Base-by-base conservation (phyloP, 345 rosid genomes). In the Rubroshorea leprosula region DNA sequence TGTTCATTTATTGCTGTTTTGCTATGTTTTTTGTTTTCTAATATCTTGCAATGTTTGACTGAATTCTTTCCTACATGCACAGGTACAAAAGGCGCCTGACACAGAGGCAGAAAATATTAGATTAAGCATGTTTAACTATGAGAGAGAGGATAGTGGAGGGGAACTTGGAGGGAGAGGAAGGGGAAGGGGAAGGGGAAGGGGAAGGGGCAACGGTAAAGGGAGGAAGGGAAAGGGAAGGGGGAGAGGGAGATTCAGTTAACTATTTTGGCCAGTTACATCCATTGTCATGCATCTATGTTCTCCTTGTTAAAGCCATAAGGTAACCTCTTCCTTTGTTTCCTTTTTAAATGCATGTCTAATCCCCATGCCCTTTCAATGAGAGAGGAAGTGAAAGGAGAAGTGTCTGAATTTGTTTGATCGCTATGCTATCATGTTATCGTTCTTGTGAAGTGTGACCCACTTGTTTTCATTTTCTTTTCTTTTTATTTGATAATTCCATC, bases 121-220 rank as follows among this genome's bases (percentile, higher is more conserved):
- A 71, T 68, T 74, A 81, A 81, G 72, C 74, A 84, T 92, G 95
- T 89, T 89, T 64, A 82, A 50, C 61, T 89, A 76, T 27, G 90
- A 72, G 60, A 80, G 80, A 76, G 68, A 81, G 15, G 69, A 70
- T 8, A 72, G 70, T 51, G 48, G 41, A 49, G 43, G 51, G 64
- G 84, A 78, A 48, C 57, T 41, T 29, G 63, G 86, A 47, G 84
- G 87, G 5, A 27, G 94, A 48, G 71, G 81, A n/a, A 43, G 82
- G 24, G 83, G 89, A 17, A 61, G 80, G 27, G 85, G 85, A 6
- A 58, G 80, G 23, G 77, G 84, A 0, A 56, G 74, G 2, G 78
- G 78, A 20, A 55, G 67, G n/a, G 68, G 74, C 0, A 45, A 72
- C 9, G 75, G 5, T 58, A 68, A n/a, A n/a, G n/a, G n/a, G 5